A percentile compares a stretch with the other conserved stretches of the same genome.
Evolutionary conservation across 2,329 filamentous ascomycete species (phyloP).

Genomic region (Pochonia chlamydosporia): DNA sequence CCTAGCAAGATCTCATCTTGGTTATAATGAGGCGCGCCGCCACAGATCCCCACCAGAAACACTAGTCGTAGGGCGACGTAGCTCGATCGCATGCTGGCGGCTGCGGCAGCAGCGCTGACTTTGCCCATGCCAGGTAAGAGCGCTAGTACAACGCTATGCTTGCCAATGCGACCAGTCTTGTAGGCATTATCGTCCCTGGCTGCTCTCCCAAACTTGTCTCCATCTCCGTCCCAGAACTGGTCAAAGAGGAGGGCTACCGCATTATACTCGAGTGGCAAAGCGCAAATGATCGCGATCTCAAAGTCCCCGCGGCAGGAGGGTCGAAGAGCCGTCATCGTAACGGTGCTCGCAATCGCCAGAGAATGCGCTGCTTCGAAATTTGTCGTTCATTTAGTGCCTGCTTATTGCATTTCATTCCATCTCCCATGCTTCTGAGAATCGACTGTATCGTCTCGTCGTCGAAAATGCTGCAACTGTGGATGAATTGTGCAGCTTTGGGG

Average conservation of each 20-base stretch:
- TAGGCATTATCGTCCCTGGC: slow-evolving; percentile 12
- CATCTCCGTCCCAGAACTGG: slow-evolving; percentile 11
- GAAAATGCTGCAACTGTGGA: not conserved
- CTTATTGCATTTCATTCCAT: not conserved
- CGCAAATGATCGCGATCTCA: slow-evolving; percentile 10
- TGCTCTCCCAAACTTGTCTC: slow-evolving; percentile 3
- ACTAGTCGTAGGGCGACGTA: slow-evolving; percentile 25
- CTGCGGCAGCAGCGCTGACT: slow-evolving; percentile 17
- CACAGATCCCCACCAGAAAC: slow-evolving; percentile 33
- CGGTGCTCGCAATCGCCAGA: not conserved
- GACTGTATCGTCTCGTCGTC: not conserved
- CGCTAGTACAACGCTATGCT: slow-evolving; percentile 19
- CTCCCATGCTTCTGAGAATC: not conserved
- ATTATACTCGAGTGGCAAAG: slow-evolving; percentile 8
- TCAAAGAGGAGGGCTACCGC: slow-evolving; percentile 10
- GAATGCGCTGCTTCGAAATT: not conserved
- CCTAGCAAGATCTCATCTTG: slow-evolving; percentile 19
- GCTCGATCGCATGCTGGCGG: slow-evolving; percentile 22
- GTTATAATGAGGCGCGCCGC: slow-evolving; percentile 21
- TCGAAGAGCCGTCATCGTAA: not conserved
- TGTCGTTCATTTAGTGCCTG: not conserved
- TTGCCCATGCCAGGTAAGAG: slow-evolving; percentile 20
- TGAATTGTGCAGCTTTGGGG: not conserved
- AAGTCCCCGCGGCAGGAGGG: slow-evolving; percentile 1
- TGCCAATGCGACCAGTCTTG: slow-evolving; percentile 17